These are phyloP conservation scores for Herpetomonas tarakana DNA, from an alignment of 208 protist genomes.

Conservation along the genomic window DNA sequence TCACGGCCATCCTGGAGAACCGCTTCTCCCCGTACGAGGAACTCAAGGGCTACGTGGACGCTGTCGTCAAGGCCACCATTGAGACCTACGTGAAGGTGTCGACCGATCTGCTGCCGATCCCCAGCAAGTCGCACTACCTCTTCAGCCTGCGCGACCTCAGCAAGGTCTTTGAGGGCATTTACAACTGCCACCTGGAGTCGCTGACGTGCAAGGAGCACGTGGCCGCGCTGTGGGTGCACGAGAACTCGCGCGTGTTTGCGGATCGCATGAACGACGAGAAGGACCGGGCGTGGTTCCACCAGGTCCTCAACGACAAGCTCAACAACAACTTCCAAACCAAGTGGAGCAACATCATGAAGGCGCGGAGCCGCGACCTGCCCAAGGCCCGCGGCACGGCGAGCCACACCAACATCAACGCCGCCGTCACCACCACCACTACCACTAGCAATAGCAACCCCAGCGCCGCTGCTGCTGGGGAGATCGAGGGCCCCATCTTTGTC, in stretches of 20 bases:
- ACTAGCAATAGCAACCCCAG: no score
- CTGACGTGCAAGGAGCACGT: constrained; percentile 93
- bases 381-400: constrained; percentile 3
- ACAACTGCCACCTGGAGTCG: constrained; percentile 87
- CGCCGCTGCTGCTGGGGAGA: constrained; percentile 30
- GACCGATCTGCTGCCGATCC: constrained; percentile 94
- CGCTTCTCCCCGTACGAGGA: constrained; percentile 93
- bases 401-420: not conserved
- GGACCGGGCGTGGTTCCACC: constrained; percentile 93
- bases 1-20: constrained; percentile 92
- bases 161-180: constrained; percentile 98
- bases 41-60: constrained; percentile 88
- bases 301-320: constrained; percentile 92
- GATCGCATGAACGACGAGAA: constrained; percentile 94
- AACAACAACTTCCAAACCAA: constrained; percentile 91
- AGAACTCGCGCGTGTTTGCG: constrained; percentile 96
- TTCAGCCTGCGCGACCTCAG: constrained; percentile 98
- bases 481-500: constrained; percentile 92
- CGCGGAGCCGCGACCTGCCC: constrained; percentile 49
- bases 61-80: constrained; percentile 93
- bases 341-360: constrained; percentile 91
- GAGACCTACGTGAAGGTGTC: constrained; percentile 94
- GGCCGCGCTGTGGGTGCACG: constrained; percentile 97
- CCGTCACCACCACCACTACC: no score
- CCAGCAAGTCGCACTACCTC: constrained; percentile 98